A percentile compares a stretch with the other conserved stretches of the same genome.
Conservation (phyloP, 176 grass and related monocot species). For the Phyllostachys edulis region DNA sequence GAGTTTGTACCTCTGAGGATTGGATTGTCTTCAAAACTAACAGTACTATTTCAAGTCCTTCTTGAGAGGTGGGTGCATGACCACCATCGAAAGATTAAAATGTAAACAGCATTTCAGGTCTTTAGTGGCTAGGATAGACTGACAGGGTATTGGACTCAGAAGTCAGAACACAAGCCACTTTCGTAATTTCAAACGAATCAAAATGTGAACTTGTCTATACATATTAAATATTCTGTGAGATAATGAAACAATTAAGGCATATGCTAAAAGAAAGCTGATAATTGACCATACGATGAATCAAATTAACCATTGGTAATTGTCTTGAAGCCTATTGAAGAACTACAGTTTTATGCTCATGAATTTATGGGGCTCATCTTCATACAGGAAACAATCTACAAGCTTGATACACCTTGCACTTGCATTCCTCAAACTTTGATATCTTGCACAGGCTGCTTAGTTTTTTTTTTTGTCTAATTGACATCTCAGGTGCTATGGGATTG, state of each 20-base stretch:
- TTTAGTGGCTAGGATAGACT: background rate
- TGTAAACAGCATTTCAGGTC: background rate
- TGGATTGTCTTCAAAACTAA: background rate
- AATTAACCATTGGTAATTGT: background rate
- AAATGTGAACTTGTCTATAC: background rate
- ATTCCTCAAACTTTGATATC: slow-evolving; percentile 17
- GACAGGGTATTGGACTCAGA: background rate
- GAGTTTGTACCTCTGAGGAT: background rate
- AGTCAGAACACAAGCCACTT: slow-evolving; percentile 11
- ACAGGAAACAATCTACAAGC: slow-evolving; percentile 7
- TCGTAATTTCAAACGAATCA: background rate
- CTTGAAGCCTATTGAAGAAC: background rate
- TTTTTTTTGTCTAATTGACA: slow-evolving; percentile 20
- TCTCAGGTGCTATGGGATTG: slow-evolving; percentile 78
- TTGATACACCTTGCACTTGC: slow-evolving; percentile 24
- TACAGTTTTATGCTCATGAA: slow-evolving; percentile 12
- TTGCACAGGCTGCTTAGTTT: slow-evolving; percentile 14
- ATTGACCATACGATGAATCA: background rate
- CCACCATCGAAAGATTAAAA: background rate
- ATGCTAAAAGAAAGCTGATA: slow-evolving; percentile 27
- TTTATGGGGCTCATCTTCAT: slow-evolving; percentile 28
- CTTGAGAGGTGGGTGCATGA: background rate
- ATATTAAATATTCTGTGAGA: background rate
- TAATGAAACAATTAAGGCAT: background rate
- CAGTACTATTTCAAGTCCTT: background rate